Evolutionary conservation across 2,329 filamentous ascomycete genomes (phyloP).

Genomic region (Amauroascus verrucosus): DNA sequence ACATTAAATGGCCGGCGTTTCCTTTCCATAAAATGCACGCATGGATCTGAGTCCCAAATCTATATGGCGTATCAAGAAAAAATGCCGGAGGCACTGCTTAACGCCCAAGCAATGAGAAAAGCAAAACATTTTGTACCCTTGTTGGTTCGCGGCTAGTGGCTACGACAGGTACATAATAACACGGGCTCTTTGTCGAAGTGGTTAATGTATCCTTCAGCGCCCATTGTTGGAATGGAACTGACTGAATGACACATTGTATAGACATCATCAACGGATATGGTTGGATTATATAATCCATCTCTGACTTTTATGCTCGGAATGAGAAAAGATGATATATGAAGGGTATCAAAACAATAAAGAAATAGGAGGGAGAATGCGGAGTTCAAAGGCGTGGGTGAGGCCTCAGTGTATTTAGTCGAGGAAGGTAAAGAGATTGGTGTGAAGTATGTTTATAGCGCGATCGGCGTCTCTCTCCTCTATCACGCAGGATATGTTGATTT

Average conservation of each 20-base stretch:
- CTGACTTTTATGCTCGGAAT: background rate
- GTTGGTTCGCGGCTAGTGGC: slow-evolving; percentile 16
- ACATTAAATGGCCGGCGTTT: background rate
- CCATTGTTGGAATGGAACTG: slow-evolving; percentile 16
- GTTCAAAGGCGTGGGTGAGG: background rate
- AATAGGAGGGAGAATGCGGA: background rate
- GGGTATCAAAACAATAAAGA: slow-evolving; percentile 10
- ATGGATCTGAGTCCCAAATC: background rate
- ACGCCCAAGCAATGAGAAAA: background rate
- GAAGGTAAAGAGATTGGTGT: slow-evolving; percentile 95
- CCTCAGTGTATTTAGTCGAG: slow-evolving; percentile 50
- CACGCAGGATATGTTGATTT: slow-evolving; percentile 98
- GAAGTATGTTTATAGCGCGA: slow-evolving; percentile 87
- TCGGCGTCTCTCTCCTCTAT: slow-evolving; percentile 86
- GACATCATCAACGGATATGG: background rate
- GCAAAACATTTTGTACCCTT: slow-evolving; percentile 13
- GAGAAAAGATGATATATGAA: slow-evolving; percentile 1
- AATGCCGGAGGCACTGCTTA: background rate
- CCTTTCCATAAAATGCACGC: slow-evolving; percentile 6
- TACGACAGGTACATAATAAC: slow-evolving; percentile 14
- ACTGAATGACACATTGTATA: slow-evolving; percentile 6
- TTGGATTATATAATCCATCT: background rate
- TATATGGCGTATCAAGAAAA: background rate
- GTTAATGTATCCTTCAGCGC: slow-evolving; percentile 8
- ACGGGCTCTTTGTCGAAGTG: background rate